These are phyloP conservation scores for Reticulascus tulasneorum DNA, from an alignment of 2,329 filamentous ascomycete genomes.

Conservation along the genomic window DNA sequence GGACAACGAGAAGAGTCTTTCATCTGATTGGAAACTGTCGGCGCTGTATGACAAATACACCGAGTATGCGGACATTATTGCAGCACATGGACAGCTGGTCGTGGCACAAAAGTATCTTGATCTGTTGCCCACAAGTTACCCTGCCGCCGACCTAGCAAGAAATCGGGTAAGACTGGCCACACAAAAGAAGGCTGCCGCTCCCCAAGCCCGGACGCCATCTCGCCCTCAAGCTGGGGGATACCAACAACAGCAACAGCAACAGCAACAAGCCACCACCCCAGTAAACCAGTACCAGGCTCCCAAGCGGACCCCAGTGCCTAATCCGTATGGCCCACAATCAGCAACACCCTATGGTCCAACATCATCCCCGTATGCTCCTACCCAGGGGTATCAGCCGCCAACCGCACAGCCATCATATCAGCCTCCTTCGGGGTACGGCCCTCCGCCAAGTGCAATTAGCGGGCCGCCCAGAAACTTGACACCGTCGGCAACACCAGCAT, in stretches of 20 bases:
- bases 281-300: slow-evolving; percentile 6
- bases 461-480: slow-evolving; percentile 56
- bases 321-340: slow-evolving; percentile 19
- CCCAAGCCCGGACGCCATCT: slow-evolving; percentile 8
- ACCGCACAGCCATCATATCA: slow-evolving; percentile 34
- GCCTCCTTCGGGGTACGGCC: slow-evolving; percentile 26
- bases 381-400: slow-evolving; percentile 54
- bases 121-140: slow-evolving; percentile 77
- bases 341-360: slow-evolving; percentile 28
- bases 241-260: slow-evolving; percentile 16
- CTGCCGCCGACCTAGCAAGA: slow-evolving; percentile 80
- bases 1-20: slow-evolving; percentile 68
- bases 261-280: background rate
- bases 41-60: slow-evolving; percentile 91
- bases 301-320: slow-evolving; percentile 2
- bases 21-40: slow-evolving; percentile 82
- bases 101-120: slow-evolving; percentile 89
- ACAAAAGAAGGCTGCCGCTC: slow-evolving; percentile 46
- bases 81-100: slow-evolving; percentile 79
- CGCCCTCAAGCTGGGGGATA: slow-evolving; percentile 21
- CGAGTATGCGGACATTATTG: slow-evolving; percentile 94
- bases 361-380: slow-evolving; percentile 31
- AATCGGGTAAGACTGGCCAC: slow-evolving; percentile 83
- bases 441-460: slow-evolving; percentile 25
- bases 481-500: slow-evolving; percentile 65